Evolutionary conservation across 495 filamentous ascomycete genomes (phyloP), one percentile per base, ranked within the genome.

Genomic region (Daldinia loculata): DNA sequence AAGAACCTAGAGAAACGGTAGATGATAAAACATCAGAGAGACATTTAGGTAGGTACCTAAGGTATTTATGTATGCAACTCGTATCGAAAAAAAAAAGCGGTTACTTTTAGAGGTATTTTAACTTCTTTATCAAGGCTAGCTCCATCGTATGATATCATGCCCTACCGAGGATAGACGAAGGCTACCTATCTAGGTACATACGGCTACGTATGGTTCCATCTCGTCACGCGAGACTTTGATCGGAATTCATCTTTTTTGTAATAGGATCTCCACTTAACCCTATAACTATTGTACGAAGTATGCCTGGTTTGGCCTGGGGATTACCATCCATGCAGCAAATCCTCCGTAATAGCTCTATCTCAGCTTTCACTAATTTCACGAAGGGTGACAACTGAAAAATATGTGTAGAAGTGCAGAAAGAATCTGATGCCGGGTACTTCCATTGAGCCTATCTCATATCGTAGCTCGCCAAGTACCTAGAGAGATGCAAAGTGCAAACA

Each of bases 401-500:
- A 48, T 48, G 19, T 48, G 43, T 22, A n/a, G 19, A 66, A 63
- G 50, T 51, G 66, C 71, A 74, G 67, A 70, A 55, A 74, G 63
- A 69, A 74, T 74, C 68, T 67, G 74, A 74, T 77, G 71, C 75
- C 75, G 69, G 74, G 75, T 78, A 76, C 75, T 77, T 76, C 73
- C 76, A 76, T 77, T 75, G 74, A 75, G 76, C 75, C 77, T 77
- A 77, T 79, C 64, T 75, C 74, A 78, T 77, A 43, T 76, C 74
- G 66, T 70, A 71, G 63, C 75, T 80, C 75, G 79, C 80, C 79
- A 79, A 48, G 77, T 80, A 85, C 82, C 80, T 84, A 84, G 82
- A 81, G 77, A 83, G 81, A 83, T 84, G 82, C 80, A 81, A 83
- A 86, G 83, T 81, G 82, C 82, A 84, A 81, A 77, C 84, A 84